phyloP scores from a whole-genome alignment of 768 basidiomycete species.

The Trametes cubensis region DNA sequence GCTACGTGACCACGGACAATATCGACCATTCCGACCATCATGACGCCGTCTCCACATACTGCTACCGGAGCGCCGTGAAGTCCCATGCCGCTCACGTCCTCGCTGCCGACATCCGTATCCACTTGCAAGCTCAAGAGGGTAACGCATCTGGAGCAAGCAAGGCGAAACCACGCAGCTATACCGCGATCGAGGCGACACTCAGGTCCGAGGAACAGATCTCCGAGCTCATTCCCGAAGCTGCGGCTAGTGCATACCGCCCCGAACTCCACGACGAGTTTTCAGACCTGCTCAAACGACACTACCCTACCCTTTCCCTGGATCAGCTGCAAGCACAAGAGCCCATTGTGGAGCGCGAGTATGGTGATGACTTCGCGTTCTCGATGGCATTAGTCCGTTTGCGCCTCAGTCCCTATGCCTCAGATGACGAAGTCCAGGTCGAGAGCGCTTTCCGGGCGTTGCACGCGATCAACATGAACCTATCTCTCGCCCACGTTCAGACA shows the following conservation, averaged over 20 bases:
- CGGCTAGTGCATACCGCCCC: conserved; percentile 72
- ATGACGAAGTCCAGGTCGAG: conserved; percentile 49
- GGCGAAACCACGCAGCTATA: conserved; percentile 62
- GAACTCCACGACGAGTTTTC: conserved; percentile 65
- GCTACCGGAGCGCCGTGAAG: conserved; percentile 72
- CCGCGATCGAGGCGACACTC: conserved; percentile 57
- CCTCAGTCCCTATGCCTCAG: conserved; percentile 50
- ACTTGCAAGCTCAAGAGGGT: conserved; percentile 41
- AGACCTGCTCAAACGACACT: conserved; percentile 50
- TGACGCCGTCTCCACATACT: conserved; percentile 60
- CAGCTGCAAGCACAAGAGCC: conserved; percentile 67
- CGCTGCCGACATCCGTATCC: conserved; percentile 71
- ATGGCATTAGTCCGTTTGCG: conserved; percentile 59
- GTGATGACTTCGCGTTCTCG: conserved; percentile 79
- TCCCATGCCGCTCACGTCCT: conserved; percentile 75
- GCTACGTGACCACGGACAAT: conserved; percentile 52
- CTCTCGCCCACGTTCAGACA: conserved; percentile 78
- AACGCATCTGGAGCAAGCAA: conserved; percentile 30
- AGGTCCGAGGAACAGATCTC: conserved; percentile 63
- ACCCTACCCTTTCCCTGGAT: conserved; percentile 64
- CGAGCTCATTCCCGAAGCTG: conserved; percentile 70
- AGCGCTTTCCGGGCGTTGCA: conserved; percentile 60
- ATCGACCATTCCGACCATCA: conserved; percentile 56
- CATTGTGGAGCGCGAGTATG: conserved; percentile 70
- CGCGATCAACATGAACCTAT: conserved; percentile 86